Percentiles rank a stretch among this genome's conserved stretches.
These are phyloP conservation scores for Aspergillus glaucus DNA, from an alignment of 2,329 filamentous ascomycete genomes.

Conservation along the genomic window DNA sequence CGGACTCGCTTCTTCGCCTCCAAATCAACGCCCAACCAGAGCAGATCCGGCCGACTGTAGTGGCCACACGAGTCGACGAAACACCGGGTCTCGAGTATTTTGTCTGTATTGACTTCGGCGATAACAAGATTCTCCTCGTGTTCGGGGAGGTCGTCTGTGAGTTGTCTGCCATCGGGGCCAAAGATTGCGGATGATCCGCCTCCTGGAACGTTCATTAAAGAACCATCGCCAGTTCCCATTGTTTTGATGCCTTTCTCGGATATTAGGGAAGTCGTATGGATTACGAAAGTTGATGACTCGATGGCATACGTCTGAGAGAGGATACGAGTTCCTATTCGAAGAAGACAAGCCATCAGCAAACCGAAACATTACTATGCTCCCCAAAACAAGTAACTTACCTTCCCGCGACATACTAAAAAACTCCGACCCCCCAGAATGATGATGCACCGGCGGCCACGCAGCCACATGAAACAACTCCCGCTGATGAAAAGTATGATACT, in stretches of 20 bases:
- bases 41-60: constrained; percentile 1
- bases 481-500: constrained; percentile 42
- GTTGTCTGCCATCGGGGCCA: constrained; percentile 46
- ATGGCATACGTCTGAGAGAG: constrained; percentile 52
- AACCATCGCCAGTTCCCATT: constrained; percentile 38
- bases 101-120: constrained; percentile 43
- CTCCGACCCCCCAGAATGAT: constrained; percentile 11
- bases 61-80: constrained; percentile 1
- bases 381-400: constrained; percentile 23
- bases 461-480: constrained; percentile 44
- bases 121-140: constrained; percentile 44
- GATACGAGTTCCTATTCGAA: constrained; percentile 7
- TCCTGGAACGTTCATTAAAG: constrained; percentile 35
- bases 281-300: constrained; percentile 50
- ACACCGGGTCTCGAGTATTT: constrained; percentile 20
- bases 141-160: constrained; percentile 33
- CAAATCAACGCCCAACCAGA: neutral
- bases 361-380: too few relatives aligned
- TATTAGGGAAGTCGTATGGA: constrained; percentile 48
- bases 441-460: constrained; percentile 40
- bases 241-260: constrained; percentile 38
- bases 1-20: neutral
- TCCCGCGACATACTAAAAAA: constrained; percentile 29
- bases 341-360: too few relatives aligned
- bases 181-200: constrained; percentile 45